Base-by-base conservation (phyloP, 768 basidiomycete genomes). In the Termitomyces sp. region DNA sequence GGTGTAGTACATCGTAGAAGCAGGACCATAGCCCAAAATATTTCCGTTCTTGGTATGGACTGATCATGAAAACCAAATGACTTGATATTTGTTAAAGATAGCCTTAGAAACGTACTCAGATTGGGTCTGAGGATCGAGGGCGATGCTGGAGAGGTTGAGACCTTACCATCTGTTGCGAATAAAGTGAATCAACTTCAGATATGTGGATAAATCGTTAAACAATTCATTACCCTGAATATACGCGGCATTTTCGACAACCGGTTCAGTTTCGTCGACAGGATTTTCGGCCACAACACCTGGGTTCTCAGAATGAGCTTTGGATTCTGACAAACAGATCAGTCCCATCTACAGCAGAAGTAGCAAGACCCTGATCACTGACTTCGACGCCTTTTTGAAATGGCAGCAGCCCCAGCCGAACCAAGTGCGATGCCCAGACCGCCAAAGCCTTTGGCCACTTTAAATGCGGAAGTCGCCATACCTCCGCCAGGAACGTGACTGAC, bases 361-460 rank as follows among this genome's bases (percentile, higher is more conserved):
- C 4, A 34, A 4, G 32, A 40, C 17, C 1, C 3, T 17, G 5
- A 20, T 32, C 7, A 47, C 60, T 57, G 9, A 61, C 60, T 52
- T 25, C 36, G 5, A 20, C 56, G 48, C 42, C 25, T 61, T 36
- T 52, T 61, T n/a, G 15, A 36, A 12, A 56, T 40, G 47, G 55
- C 54, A 17, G 56, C 17, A 17, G 36, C 60, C 15, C 60, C 60
- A 20, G 60, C 55, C 12, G 50, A 51, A 25, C 60, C 56, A 15
- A 57, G 14, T 9, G 60, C 56, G 11, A 56, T 45, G 4, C 56
- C 56, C 5, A 61, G 25, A 10, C 34, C 56, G 7, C 60, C 56
- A 5, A 61, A 10, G 14, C 49, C 60, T 61, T 61, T 57, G n/a
- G 60, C 56, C 12, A 34, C 60, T 17, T 61, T 61, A 20, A 52